Percentiles rank a stretch among this genome's conserved stretches.
phyloP scores from a whole-genome alignment of 2,329 filamentous ascomycete genomes.

The Aureobasidium sp. region DNA sequence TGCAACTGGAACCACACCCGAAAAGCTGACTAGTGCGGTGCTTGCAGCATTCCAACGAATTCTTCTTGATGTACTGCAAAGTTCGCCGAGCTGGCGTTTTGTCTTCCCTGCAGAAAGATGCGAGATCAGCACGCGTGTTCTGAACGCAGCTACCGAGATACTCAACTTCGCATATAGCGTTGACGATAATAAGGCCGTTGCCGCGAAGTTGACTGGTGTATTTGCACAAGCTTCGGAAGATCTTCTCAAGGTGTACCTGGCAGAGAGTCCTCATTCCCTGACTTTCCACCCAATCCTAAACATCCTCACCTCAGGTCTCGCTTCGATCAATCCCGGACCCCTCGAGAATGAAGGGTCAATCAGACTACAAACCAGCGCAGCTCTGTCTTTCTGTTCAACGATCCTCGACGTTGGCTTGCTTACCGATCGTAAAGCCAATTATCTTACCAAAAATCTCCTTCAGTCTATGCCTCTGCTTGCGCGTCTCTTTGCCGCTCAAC shows the following conservation, averaged over 20 bases:
- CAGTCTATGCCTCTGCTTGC: conserved; percentile 71
- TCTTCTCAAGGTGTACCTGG: conserved; percentile 69
- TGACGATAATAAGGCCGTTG: conserved; percentile 50
- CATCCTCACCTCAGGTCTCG: conserved; percentile 52
- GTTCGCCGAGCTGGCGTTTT: conserved; percentile 80
- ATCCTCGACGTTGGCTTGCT: conserved; percentile 65
- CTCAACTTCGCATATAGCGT: conserved; percentile 68
- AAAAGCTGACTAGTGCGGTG: conserved; percentile 67
- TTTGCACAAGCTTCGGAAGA: conserved; percentile 69
- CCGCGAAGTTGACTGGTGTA: conserved; percentile 51
- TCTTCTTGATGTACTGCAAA: conserved; percentile 78
- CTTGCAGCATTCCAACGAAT: conserved; percentile 66
- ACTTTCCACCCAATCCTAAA: conserved; percentile 71
- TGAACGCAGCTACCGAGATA: conserved; percentile 63
- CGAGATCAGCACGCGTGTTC: conserved; percentile 60
- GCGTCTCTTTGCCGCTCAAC: conserved; percentile 64
- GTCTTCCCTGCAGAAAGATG: conserved; percentile 59
- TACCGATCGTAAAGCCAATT: conserved; percentile 54
- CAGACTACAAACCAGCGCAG: conserved; percentile 50
- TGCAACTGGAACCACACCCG: conserved; percentile 65
- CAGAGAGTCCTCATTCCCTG: conserved; percentile 60
- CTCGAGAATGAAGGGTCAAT: conserved; percentile 8
- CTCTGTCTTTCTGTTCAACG: conserved; percentile 59
- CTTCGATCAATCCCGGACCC: conserved; percentile 25
- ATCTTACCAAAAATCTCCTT: conserved; percentile 65